phyloP scores from a whole-genome alignment of 768 basidiomycete species.

The Termitomyces sp. region DNA sequence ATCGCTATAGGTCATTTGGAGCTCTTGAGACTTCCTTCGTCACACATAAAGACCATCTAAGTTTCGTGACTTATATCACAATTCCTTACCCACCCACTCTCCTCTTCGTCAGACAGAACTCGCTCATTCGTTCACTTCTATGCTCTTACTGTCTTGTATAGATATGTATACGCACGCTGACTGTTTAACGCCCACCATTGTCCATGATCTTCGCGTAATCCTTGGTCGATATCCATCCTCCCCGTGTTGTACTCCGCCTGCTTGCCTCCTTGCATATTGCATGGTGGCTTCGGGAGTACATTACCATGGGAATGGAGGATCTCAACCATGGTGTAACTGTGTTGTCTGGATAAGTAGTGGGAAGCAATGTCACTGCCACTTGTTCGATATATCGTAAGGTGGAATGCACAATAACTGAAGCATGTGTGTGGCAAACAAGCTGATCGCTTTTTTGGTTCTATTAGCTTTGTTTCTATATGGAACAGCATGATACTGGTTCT shows the following conservation, averaged over 20 bases:
- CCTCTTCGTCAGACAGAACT: not conserved
- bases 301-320: conserved; percentile 1
- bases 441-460: too few species aligned
- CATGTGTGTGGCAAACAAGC: too few species aligned
- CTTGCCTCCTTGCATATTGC: not conserved
- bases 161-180: too few species aligned
- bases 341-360: not conserved
- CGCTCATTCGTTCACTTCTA: not conserved
- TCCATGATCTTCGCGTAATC: not conserved
- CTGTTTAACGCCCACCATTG: not conserved
- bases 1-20: too few species aligned
- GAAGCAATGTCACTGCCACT: not conserved
- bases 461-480: too few species aligned
- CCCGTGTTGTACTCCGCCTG: not conserved
- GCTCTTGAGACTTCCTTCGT: too few species aligned
- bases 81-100: not conserved
- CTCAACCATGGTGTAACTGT: not conserved
- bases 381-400: too few species aligned
- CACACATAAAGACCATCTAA: not conserved
- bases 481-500: too few species aligned
- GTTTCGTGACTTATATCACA: not conserved
- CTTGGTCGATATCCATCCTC: not conserved
- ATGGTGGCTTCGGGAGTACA: not conserved
- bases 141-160: not conserved
- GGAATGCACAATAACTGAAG: too few species aligned